These are phyloP conservation scores for Periglandula ipomoeae DNA, from an alignment of 2,329 filamentous ascomycete genomes.

Conservation along the genomic window DNA sequence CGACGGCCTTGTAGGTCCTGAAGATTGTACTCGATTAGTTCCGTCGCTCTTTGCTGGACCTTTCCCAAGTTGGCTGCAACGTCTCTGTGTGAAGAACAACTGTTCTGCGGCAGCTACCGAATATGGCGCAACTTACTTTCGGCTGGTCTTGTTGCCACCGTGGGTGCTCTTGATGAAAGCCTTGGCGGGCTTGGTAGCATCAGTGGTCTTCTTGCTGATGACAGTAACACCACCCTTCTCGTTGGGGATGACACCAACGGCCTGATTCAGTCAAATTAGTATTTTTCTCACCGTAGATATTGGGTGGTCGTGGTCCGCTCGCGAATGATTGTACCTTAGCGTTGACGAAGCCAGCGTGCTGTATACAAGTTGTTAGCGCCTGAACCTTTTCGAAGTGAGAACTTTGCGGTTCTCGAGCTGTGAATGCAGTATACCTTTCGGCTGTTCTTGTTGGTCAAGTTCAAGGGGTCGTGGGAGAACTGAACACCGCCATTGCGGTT, in stretches of 20 bases:
- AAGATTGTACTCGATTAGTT: slow-evolving; percentile 8
- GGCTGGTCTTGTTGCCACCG: slow-evolving; percentile 61
- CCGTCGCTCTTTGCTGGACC: slow-evolving; percentile 10
- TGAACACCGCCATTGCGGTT: slow-evolving; percentile 67
- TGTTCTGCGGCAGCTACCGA: too few relatives aligned
- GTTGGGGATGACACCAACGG: slow-evolving; percentile 66
- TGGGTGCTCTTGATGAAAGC: slow-evolving; percentile 57
- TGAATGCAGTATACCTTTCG: slow-evolving; percentile 59
- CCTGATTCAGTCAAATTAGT: slow-evolving; percentile 40
- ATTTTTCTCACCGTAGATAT: slow-evolving; percentile 2
- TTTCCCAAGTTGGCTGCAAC: neutral
- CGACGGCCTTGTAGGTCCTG: slow-evolving; percentile 87
- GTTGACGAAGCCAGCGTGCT: slow-evolving; percentile 92
- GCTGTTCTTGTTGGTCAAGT: slow-evolving; percentile 83
- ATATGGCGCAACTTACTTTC: slow-evolving; percentile 44
- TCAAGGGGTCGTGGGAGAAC: slow-evolving; percentile 91
- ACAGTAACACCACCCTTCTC: slow-evolving; percentile 75
- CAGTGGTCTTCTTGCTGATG: slow-evolving; percentile 73
- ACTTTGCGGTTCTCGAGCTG: neutral
- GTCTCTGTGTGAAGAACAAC: too few relatives aligned
- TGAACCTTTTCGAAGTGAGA: neutral
- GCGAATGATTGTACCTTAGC: slow-evolving; percentile 58
- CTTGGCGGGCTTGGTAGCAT: slow-evolving; percentile 64
- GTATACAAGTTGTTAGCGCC: slow-evolving; percentile 25
- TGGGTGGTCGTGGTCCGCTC: neutral